Conservation (phyloP, 352 stramenopile species). For the Globisporangium emineosum region DNA sequence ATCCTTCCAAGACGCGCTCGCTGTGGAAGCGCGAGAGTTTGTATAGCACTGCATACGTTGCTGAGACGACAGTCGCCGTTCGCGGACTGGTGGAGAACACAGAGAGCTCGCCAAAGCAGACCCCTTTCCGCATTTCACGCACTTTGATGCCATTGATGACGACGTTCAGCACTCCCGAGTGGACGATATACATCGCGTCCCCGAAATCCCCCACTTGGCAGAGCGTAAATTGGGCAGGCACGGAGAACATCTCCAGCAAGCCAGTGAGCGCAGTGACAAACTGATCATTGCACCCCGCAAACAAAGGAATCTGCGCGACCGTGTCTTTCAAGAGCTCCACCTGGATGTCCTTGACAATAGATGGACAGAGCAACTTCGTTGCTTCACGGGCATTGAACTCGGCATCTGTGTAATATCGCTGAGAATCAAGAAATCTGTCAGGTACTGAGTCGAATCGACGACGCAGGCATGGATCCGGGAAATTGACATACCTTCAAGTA, state of each 20-base stretch:
- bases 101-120: slow-evolving; percentile 66
- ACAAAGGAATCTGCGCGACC: slow-evolving; percentile 57
- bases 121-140: slow-evolving; percentile 62
- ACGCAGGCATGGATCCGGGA: not conserved
- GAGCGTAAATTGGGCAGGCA: slow-evolving; percentile 50
- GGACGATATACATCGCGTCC: slow-evolving; percentile 74
- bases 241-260: slow-evolving; percentile 59
- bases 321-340: slow-evolving; percentile 61
- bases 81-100: slow-evolving; percentile 55
- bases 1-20: slow-evolving; percentile 49
- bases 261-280: slow-evolving; percentile 70
- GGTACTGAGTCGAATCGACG: not conserved
- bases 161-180: slow-evolving; percentile 63
- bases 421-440: not conserved
- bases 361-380: slow-evolving; percentile 63
- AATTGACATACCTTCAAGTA: slow-evolving; percentile 35
- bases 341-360: slow-evolving; percentile 73
- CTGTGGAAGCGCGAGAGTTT: slow-evolving; percentile 57
- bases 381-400: slow-evolving; percentile 69
- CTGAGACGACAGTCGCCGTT: slow-evolving; percentile 48
- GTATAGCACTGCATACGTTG: slow-evolving; percentile 65
- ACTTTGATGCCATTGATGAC: slow-evolving; percentile 53
- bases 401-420: slow-evolving; percentile 59
- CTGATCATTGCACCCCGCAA: slow-evolving; percentile 50
- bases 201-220: slow-evolving; percentile 54